A percentile compares a stretch with the other conserved stretches of the same genome.
These are phyloP conservation scores for Umbelopsis vinacea DNA, from an alignment of 192 early-diverging fungal species.

Conservation along the genomic window DNA sequence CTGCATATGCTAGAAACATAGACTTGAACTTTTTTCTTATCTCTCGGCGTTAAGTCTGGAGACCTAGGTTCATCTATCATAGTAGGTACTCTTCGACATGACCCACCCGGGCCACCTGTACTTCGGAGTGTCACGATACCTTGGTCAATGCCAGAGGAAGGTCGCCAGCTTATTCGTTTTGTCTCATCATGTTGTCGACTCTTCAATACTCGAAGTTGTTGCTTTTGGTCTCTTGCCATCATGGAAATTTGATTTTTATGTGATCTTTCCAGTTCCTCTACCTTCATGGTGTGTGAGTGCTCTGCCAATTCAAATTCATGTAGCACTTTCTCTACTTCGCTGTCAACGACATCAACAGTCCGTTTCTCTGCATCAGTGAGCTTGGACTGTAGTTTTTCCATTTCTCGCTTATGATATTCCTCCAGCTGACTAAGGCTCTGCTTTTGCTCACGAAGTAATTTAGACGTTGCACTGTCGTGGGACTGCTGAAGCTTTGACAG, in stretches of 20 bases:
- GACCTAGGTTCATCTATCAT: neutral
- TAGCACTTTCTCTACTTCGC: slow-evolving; percentile 36
- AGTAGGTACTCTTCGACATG: neutral
- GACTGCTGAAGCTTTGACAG: slow-evolving; percentile 16
- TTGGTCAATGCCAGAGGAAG: neutral
- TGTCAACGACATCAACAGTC: neutral
- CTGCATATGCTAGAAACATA: slow-evolving; percentile 54
- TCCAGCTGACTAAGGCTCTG: slow-evolving; percentile 24
- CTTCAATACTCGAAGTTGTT: slow-evolving; percentile 7
- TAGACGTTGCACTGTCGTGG: slow-evolving; percentile 19
- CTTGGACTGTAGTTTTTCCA: slow-evolving; percentile 22
- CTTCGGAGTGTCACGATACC: neutral
- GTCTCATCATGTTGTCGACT: slow-evolving; percentile 8
- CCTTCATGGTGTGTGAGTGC: slow-evolving; percentile 28
- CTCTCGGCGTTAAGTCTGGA: slow-evolving; percentile 29
- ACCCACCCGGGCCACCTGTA: slow-evolving; percentile 2
- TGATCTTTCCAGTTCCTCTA: slow-evolving; percentile 34
- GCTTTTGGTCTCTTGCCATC: slow-evolving; percentile 17
- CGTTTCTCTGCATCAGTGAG: slow-evolving; percentile 29
- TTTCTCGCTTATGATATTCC: slow-evolving; percentile 35
- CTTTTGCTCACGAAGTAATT: slow-evolving; percentile 28
- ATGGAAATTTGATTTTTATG: slow-evolving; percentile 29
- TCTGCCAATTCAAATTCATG: slow-evolving; percentile 39
- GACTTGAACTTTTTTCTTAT: slow-evolving; percentile 48
- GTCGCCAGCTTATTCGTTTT: slow-evolving; percentile 23